Evolutionary conservation across 805 yeast genomes (phyloP).

Genomic region (Saccharomyces eubayanus): DNA sequence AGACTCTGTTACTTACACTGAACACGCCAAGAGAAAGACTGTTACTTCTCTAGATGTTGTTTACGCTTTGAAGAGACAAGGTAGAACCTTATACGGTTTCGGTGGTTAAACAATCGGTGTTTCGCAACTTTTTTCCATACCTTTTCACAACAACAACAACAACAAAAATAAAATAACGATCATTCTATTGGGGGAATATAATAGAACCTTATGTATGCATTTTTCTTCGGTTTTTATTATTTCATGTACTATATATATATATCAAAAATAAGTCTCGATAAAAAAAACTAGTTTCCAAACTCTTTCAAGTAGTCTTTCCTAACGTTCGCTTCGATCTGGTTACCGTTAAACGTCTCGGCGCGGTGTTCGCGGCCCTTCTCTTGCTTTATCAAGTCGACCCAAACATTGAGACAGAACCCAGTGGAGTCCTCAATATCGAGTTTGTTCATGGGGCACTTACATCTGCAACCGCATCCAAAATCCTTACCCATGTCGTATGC

Average conservation of each 20-base stretch:
- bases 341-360: constrained; percentile 1
- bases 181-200: neutral
- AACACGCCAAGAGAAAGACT: constrained; percentile 99
- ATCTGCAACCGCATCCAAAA: constrained; percentile 74
- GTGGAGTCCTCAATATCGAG: constrained; percentile 50
- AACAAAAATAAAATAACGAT: neutral
- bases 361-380: neutral
- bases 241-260: neutral
- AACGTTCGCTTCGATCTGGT: constrained; percentile 1
- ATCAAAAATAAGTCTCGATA: neutral
- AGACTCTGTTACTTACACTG: constrained; percentile 98
- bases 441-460: constrained; percentile 59
- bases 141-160: neutral
- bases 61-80: constrained; percentile 99
- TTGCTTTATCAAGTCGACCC: constrained; percentile 33
- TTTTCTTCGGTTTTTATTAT: neutral
- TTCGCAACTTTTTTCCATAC: neutral
- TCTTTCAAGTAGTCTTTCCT: constrained; percentile 2
- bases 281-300: neutral
- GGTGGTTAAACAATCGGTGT: constrained; percentile 68
- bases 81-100: constrained; percentile 98
- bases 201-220: neutral
- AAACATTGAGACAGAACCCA: constrained; percentile 43
- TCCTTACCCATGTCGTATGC: constrained; percentile 31
- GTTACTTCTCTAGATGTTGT: constrained; percentile 97